These are phyloP conservation scores for Fusarium verticillioides DNA, from an alignment of 2,329 filamentous ascomycete genomes.

Conservation along the genomic window DNA sequence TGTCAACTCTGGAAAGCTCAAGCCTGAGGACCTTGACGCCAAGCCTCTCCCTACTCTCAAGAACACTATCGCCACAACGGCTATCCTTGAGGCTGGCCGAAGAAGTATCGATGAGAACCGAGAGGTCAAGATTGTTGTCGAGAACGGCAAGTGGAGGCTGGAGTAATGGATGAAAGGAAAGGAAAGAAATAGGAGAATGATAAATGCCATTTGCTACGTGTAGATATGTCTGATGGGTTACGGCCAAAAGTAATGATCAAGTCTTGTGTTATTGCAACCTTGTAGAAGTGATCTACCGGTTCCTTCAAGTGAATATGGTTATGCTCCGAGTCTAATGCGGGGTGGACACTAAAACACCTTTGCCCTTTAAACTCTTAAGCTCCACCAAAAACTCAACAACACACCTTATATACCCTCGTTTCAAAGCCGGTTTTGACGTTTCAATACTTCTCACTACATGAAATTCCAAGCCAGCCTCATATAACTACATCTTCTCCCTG, in stretches of 20 bases:
- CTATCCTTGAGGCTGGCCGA: slow-evolving; percentile 88
- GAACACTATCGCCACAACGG: slow-evolving; percentile 92
- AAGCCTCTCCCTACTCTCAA: slow-evolving; percentile 84
- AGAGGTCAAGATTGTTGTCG: slow-evolving; percentile 77
- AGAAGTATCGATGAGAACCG: slow-evolving; percentile 85
- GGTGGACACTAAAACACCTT: slow-evolving; percentile 25
- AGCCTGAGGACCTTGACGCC: slow-evolving; percentile 79
- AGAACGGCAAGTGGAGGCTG: slow-evolving; percentile 75
- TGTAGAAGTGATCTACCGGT: not conserved
- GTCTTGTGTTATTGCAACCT: not conserved
- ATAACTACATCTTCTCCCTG: not conserved
- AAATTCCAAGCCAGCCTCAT: not conserved
- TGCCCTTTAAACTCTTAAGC: slow-evolving; percentile 5
- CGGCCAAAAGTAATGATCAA: slow-evolving; percentile 32
- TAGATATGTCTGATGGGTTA: slow-evolving; percentile 23
- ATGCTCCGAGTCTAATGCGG: slow-evolving; percentile 14
- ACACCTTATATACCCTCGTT: not conserved
- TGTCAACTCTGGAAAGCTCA: slow-evolving; percentile 78
- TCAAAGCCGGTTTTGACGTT: not conserved
- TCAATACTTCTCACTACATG: not conserved
- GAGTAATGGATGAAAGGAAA: slow-evolving; percentile 48
- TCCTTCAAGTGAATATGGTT: not conserved
- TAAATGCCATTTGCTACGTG: slow-evolving; percentile 13
- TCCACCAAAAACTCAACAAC: slow-evolving; percentile 38
- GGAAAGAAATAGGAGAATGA: not conserved